Evolutionary conservation across 2,329 filamentous ascomycete species (phyloP).

Genomic region (Trichoderma koningii): DNA sequence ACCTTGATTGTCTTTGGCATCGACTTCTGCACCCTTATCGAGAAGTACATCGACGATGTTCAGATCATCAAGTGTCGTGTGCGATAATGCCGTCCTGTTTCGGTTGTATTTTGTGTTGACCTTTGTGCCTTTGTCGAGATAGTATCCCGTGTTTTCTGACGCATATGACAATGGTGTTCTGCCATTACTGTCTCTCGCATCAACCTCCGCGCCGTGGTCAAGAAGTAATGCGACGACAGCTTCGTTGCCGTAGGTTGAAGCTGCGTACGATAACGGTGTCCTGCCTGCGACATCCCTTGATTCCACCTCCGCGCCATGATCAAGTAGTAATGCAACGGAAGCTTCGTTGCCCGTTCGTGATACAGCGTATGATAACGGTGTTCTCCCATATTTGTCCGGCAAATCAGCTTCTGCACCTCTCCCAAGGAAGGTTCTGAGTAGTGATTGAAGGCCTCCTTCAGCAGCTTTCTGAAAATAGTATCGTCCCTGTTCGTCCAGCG

Average conservation of each 20-base stretch:
- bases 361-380: background rate
- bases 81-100: background rate
- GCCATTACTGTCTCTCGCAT: too few species aligned
- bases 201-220: too few species aligned
- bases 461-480: too few species aligned
- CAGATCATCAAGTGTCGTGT: background rate
- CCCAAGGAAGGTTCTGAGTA: too few species aligned
- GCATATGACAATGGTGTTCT: too few species aligned
- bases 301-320: background rate
- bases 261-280: background rate
- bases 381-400: background rate
- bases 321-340: background rate
- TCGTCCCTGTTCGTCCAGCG: too few species aligned
- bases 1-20: background rate
- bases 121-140: background rate
- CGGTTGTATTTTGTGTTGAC: background rate
- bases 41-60: background rate
- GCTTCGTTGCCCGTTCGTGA: too few species aligned
- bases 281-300: background rate
- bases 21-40: background rate
- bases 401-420: too few species aligned
- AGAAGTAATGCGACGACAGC: background rate
- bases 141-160: too few species aligned
- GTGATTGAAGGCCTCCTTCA: too few species aligned
- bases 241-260: background rate